These are phyloP conservation scores for Ceriops zippeliana DNA, from an alignment of 345 rosid genomes.

Conservation along the genomic window DNA sequence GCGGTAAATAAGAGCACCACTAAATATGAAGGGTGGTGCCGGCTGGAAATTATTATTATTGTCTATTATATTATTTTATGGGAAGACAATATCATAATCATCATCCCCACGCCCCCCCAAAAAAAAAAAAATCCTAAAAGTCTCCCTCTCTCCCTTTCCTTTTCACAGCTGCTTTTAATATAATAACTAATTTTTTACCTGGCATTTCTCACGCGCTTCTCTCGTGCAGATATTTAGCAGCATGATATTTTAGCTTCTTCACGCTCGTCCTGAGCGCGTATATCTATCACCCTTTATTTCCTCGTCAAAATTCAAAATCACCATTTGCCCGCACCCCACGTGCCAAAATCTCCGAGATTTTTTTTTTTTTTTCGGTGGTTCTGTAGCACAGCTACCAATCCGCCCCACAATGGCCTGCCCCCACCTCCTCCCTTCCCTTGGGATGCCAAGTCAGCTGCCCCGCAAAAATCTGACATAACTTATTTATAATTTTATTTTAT, in stretches of 20 bases:
- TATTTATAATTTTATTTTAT: no score
- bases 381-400: not conserved
- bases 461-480: not conserved
- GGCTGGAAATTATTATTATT: constrained; percentile 13
- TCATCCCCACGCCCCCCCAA: constrained; percentile 28
- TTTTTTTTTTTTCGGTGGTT: not conserved
- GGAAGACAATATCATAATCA: constrained; percentile 47
- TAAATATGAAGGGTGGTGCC: not conserved
- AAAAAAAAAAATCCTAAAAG: not conserved
- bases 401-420: not conserved
- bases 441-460: not conserved
- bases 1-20: not conserved
- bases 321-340: not conserved
- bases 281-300: not conserved
- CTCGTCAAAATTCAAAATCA: no score
- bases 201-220: not conserved
- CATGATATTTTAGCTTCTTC: no score
- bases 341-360: not conserved
- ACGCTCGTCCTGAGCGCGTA: not conserved
- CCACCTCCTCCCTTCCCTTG: not conserved
- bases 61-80: constrained; percentile 18
- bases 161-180: no score
- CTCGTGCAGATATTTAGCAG: not conserved
- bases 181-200: no score
- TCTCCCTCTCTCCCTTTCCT: not conserved